Evolutionary conservation across 2,329 filamentous ascomycete genomes (phyloP).

Genomic region (Hypoxylon sp.): DNA sequence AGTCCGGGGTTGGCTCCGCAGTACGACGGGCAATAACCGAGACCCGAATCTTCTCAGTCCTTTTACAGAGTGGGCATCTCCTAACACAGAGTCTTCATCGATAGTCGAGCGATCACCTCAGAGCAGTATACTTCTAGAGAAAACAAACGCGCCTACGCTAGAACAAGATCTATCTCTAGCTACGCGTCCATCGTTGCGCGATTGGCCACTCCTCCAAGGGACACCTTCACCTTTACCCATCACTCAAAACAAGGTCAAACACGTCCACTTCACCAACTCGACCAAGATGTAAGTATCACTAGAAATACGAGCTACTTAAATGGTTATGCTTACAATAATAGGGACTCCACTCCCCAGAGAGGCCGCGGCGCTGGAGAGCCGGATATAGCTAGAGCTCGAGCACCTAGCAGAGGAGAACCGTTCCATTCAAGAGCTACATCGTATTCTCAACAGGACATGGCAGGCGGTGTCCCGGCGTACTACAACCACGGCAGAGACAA

Average conservation of each 20-base stretch:
- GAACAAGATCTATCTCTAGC: neutral
- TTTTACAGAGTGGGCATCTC: neutral
- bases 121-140: neutral
- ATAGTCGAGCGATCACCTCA: neutral
- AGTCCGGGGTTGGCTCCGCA: constrained; percentile 8
- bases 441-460: constrained; percentile 3
- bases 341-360: constrained; percentile 11
- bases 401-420: constrained; percentile 1
- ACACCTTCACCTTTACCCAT: neutral
- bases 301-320: neutral
- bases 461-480: neutral
- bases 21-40: neutral
- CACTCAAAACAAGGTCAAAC: neutral
- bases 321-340: constrained; percentile 27
- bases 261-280: constrained; percentile 1
- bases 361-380: constrained; percentile 1
- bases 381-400: constrained; percentile 9
- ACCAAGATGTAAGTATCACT: constrained; percentile 31
- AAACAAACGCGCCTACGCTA: neutral
- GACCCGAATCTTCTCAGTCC: constrained; percentile 7
- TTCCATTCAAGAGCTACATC: constrained; percentile 22
- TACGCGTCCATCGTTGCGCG: neutral
- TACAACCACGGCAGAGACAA: constrained; percentile 11
- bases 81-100: neutral
- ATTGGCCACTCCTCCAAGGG: neutral